Conservation (phyloP, 345 rosid species). For the Kernera saxatilis region DNA sequence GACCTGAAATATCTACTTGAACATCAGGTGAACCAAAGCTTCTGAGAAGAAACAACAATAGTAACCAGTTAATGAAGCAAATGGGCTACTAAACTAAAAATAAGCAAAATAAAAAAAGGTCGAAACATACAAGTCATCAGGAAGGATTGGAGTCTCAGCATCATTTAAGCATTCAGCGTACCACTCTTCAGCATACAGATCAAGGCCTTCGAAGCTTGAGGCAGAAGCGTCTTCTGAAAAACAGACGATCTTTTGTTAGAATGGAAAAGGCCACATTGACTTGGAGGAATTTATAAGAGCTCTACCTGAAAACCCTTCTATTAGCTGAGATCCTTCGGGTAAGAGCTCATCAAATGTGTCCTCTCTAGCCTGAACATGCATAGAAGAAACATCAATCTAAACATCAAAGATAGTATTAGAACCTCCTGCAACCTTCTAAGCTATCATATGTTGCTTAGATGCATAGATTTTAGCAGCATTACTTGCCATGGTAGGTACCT, state of each 20-base stretch:
- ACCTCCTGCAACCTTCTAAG: neutral
- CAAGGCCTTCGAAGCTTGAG: conserved; percentile 47
- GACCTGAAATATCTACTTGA: conserved; percentile 62
- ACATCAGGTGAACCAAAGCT: conserved; percentile 45
- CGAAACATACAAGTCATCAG: conserved; percentile 60
- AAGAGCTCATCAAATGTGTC: conserved; percentile 53
- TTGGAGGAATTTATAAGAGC: conserved; percentile 4
- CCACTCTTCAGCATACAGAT: conserved; percentile 66
- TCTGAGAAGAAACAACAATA: conserved; percentile 36
- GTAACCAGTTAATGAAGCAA: conserved; percentile 17
- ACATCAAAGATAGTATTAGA: neutral
- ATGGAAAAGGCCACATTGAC: neutral
- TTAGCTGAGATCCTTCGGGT: conserved; percentile 48
- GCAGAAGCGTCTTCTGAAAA: conserved; percentile 42
- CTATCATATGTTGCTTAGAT: neutral
- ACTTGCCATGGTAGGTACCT: neutral
- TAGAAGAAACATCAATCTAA: conserved; percentile 1
- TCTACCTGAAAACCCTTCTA: conserved; percentile 66
- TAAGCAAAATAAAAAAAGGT: neutral
- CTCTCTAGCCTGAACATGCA: conserved; percentile 53
- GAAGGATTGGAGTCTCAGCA: conserved; percentile 42
- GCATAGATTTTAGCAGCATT: neutral
- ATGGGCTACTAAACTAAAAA: conserved; percentile 1
- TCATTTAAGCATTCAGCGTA: conserved; percentile 67
- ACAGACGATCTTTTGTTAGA: neutral